A percentile compares a stretch with the other conserved stretches of the same genome.
Conservation (phyloP, 352 stramenopile species). For the Elongisporangium anandrum region DNA sequence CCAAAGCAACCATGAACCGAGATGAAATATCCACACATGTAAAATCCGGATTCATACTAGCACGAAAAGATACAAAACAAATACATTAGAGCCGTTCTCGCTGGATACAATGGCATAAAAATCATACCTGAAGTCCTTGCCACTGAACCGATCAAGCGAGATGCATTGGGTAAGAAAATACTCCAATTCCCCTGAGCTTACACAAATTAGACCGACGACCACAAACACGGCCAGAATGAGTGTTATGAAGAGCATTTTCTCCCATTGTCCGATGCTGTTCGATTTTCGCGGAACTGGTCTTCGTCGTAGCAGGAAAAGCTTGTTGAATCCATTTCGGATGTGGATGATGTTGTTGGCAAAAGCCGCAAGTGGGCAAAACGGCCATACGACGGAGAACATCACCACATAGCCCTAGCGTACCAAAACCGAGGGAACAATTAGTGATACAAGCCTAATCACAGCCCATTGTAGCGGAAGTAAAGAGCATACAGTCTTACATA, state of each 20-base stretch:
- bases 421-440: no score
- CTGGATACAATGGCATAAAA: background rate
- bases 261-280: constrained; percentile 85
- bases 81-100: constrained; percentile 2
- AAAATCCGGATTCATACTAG: constrained; percentile 81
- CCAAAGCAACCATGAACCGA: constrained; percentile 72
- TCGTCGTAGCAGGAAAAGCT: constrained; percentile 65
- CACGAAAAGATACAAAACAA: background rate
- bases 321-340: constrained; percentile 84
- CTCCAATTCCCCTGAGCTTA: constrained; percentile 81
- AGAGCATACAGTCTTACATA: constrained; percentile 36
- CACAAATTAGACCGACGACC: constrained; percentile 78
- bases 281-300: constrained; percentile 71
- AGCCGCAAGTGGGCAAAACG: constrained; percentile 74
- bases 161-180: constrained; percentile 78
- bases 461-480: constrained; percentile 2
- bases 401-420: constrained; percentile 70
- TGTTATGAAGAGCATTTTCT: constrained; percentile 85
- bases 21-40: constrained; percentile 72
- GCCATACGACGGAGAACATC: constrained; percentile 88
- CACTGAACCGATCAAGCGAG: constrained; percentile 67
- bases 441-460: no score
- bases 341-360: constrained; percentile 81
- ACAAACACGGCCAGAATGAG: constrained; percentile 79
- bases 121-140: constrained; percentile 75